Base-by-base conservation (phyloP, 768 basidiomycete species). In the Cystofilobasidium capitatum region DNA sequence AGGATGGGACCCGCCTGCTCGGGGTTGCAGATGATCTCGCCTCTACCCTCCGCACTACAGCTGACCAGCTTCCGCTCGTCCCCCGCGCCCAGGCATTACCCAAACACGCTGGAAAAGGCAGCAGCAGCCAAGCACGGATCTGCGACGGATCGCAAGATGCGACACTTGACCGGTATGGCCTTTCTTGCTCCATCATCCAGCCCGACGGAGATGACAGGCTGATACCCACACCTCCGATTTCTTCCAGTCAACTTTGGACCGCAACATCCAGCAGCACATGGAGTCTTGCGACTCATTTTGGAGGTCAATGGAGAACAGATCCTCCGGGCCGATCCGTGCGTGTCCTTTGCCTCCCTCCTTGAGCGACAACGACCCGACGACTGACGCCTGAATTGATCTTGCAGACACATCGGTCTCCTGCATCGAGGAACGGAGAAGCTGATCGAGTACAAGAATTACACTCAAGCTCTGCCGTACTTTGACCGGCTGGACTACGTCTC, bases 401-500 rank as follows among this genome's bases (percentile, higher is more conserved):
- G 85, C 80, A 37, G 49, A 33, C 96, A 99, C 73, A 87, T 98
- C 73, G 96, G 96, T 65, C 82, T 99, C 31, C 83, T 99, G 57
- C 96, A 98, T 78, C 86, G 96, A 72, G 96, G 94, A 26, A 99
- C 94, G 24, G 96, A 99, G 78, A 98, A 98, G 78, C 83, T 99
- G 61, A 98, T 98, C 70, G 96, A 98, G 78, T 94, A 92, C 83
- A 99, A 99, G 81, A 97, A 87, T 0, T 98, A 98, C 75, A 89
- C 86, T 7, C 96, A 99, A 80, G 96, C 96, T 0, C 80, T 98
- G 24, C 96, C 96, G 1, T 98, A 99, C 80, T 99, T 99, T 76
- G 96, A 99, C 77, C 91, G 96, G 73, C 82, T 98, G 69, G 96
- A 99, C 81, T 99, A 99, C 73, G 94, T 98, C 63, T 97, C 94